phyloP scores from a whole-genome alignment of 2,329 filamentous ascomycete species.

The Sporothrix phasma region DNA sequence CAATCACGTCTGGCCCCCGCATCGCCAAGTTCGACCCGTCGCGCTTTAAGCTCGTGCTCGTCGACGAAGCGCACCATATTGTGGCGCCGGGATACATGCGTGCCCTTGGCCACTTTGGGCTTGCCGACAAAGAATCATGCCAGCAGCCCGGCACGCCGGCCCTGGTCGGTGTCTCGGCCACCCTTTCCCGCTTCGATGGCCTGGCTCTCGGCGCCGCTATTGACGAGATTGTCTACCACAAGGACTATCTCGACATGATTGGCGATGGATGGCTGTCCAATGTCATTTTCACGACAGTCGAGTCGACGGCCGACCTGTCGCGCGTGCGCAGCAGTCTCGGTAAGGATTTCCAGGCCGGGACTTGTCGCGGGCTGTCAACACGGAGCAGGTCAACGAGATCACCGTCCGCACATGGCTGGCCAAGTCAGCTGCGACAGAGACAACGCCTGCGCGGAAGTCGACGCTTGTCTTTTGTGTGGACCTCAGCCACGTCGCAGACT shows the following conservation, averaged over 20 bases:
- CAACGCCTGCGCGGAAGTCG: slow-evolving; percentile 47
- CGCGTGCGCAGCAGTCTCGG: slow-evolving; percentile 51
- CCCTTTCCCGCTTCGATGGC: slow-evolving; percentile 69
- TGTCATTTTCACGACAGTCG: slow-evolving; percentile 88
- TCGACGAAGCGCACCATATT: slow-evolving; percentile 96
- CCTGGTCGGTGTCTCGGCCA: slow-evolving; percentile 78
- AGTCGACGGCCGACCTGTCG: slow-evolving; percentile 70
- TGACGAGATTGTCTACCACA: slow-evolving; percentile 94
- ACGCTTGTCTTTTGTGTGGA: slow-evolving; percentile 95
- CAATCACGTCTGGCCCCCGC: slow-evolving; percentile 59
- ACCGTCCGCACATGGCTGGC: slow-evolving; percentile 79
- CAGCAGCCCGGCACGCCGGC: slow-evolving; percentile 41
- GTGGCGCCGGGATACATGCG: slow-evolving; percentile 72
- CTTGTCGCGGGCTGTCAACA: slow-evolving; percentile 79
- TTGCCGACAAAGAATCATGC: slow-evolving; percentile 38
- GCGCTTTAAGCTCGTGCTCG: slow-evolving; percentile 79
- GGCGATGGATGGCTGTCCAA: slow-evolving; percentile 84
- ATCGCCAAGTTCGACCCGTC: slow-evolving; percentile 73
- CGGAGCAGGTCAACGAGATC: slow-evolving; percentile 66
- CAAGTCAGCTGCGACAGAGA: slow-evolving; percentile 42
- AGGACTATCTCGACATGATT: slow-evolving; percentile 59
- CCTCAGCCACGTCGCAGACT: slow-evolving; percentile 63
- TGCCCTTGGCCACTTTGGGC: slow-evolving; percentile 67
- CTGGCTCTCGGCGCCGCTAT: slow-evolving; percentile 73
- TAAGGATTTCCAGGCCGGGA: slow-evolving; percentile 74